These are phyloP conservation scores for Lasiodiplodia citricola DNA, from an alignment of 2,329 filamentous ascomycete genomes.

Conservation along the genomic window DNA sequence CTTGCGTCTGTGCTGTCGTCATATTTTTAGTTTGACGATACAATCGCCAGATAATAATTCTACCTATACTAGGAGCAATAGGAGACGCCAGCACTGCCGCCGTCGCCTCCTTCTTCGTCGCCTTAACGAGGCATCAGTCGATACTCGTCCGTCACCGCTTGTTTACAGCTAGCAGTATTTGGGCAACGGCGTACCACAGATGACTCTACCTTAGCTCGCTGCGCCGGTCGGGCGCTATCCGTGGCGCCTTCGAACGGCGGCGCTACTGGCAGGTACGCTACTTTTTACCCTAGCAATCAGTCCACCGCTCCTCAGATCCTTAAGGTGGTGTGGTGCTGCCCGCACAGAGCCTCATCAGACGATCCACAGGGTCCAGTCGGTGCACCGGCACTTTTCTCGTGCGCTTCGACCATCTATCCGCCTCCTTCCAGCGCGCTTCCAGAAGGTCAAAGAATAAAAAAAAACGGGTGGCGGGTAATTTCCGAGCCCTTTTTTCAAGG, in stretches of 20 bases:
- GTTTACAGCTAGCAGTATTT: not conserved
- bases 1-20: no score
- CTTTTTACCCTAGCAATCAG: not conserved
- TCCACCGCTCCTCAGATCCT: not conserved
- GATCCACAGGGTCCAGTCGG: not conserved
- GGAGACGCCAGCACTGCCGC: not conserved
- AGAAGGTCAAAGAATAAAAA: not conserved
- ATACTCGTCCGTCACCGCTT: not conserved
- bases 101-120: not conserved
- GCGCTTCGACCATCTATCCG: not conserved
- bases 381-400: not conserved
- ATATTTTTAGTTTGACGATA: no score
- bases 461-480: not conserved
- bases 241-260: not conserved
- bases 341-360: not conserved
- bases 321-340: not conserved
- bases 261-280: conserved; percentile 10
- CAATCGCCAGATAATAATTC: no score
- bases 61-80: not conserved
- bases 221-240: not conserved
- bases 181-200: not conserved
- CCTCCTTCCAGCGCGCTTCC: not conserved
- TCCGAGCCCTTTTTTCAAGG: not conserved
- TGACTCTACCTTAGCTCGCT: not conserved
- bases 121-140: not conserved